These are phyloP conservation scores for Phytophthora crassamura DNA, from an alignment of 352 stramenopile species.

Conservation along the genomic window DNA sequence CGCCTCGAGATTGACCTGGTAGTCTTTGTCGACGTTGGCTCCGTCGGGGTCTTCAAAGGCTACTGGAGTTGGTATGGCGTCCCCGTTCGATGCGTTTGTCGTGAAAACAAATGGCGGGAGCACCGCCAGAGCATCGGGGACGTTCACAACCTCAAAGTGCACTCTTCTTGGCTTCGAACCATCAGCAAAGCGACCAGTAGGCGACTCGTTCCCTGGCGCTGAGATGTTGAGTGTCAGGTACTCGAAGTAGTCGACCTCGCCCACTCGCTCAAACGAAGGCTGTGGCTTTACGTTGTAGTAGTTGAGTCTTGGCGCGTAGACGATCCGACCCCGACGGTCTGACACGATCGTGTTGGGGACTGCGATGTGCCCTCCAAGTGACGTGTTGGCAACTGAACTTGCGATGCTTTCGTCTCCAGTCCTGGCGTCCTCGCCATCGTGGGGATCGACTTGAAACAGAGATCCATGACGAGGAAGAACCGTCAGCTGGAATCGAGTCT, in stretches of 20 bases:
- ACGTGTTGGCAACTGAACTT: not conserved
- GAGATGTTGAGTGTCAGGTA: conserved; percentile 36
- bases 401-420: not conserved
- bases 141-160: conserved; percentile 59
- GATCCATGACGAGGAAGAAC: conserved; percentile 47
- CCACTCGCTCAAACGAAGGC: not conserved
- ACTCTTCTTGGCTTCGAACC: conserved; percentile 36
- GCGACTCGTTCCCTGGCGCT: conserved; percentile 7
- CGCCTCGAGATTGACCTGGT: conserved; percentile 55
- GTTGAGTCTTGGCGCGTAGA: conserved; percentile 58
- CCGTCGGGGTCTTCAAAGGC: conserved; percentile 65
- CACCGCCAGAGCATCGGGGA: conserved; percentile 51
- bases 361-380: conserved; percentile 30
- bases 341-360: conserved; percentile 16
- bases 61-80: conserved; percentile 43
- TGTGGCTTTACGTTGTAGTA: conserved; percentile 55
- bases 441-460: conserved; percentile 58
- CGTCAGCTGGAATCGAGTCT: conserved; percentile 44
- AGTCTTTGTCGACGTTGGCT: conserved; percentile 34
- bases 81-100: conserved; percentile 27
- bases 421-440: not conserved
- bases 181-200: conserved; percentile 15
- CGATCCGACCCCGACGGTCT: conserved; percentile 38
- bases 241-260: conserved; percentile 41
- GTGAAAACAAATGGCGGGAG: conserved; percentile 52